Percentiles rank a stretch among this genome's conserved stretches.
phyloP scores from a whole-genome alignment of 2,329 filamentous ascomycete species.

The Chaetomiaceae sp. region DNA sequence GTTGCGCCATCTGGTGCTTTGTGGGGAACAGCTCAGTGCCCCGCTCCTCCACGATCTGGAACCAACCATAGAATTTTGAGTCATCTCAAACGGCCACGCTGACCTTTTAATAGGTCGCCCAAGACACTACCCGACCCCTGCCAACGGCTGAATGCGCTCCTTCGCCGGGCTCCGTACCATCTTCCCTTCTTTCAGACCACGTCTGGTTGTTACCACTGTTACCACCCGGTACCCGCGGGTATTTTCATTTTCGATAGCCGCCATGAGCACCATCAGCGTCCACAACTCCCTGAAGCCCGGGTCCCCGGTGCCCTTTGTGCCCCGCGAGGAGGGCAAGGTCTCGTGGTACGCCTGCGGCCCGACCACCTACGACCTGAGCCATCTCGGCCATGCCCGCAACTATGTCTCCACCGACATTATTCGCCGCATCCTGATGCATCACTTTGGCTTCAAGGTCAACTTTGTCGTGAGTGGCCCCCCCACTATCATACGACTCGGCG shows the following conservation, averaged over 20 bases:
- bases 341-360: conserved; percentile 89
- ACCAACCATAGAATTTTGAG: conserved; percentile 20
- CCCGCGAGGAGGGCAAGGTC: conserved; percentile 65
- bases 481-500: no score
- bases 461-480: conserved; percentile 60
- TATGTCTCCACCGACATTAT: conserved; percentile 90
- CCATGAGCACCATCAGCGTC: conserved; percentile 68
- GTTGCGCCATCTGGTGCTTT: not conserved
- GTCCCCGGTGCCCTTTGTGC: conserved; percentile 67
- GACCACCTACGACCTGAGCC: conserved; percentile 77
- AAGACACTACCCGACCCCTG: conserved; percentile 1
- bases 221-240: conserved; percentile 5
- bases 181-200: conserved; percentile 18
- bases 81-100: conserved; percentile 24
- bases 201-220: not conserved
- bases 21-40: conserved; percentile 9
- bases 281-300: conserved; percentile 75
- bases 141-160: conserved; percentile 23
- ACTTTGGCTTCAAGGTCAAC: conserved; percentile 75
- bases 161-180: conserved; percentile 11
- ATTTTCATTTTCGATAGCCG: conserved; percentile 38
- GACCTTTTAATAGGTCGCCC: conserved; percentile 17
- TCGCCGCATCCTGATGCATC: conserved; percentile 73
- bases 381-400: conserved; percentile 76
- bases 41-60: conserved; percentile 13